Conservation (phyloP, 805 yeast species). For the Ogataea neopini region DNA sequence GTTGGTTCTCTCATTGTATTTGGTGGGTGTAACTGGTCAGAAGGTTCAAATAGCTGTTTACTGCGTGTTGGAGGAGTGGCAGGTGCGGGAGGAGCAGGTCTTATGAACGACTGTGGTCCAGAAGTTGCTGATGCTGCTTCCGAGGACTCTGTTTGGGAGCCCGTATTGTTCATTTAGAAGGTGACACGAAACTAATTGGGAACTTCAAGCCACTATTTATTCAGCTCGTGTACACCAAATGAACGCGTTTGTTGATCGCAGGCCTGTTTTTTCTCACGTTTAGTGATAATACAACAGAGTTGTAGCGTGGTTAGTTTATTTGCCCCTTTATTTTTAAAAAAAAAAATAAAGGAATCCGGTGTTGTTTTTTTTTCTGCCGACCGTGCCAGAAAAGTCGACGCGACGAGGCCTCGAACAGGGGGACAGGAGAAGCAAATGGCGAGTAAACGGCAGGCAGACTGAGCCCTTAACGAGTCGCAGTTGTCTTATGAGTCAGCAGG, state of each 20-base stretch:
- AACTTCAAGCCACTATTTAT: background rate
- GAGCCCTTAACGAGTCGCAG: background rate
- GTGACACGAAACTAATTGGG: background rate
- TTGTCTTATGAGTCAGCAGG: too few relatives aligned
- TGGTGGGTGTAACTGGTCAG: background rate
- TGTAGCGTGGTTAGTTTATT: background rate
- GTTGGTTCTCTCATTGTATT: constrained; percentile 22
- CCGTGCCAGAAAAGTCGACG: constrained; percentile 5
- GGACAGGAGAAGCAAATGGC: background rate
- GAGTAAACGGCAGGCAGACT: too few relatives aligned
- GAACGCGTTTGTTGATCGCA: background rate
- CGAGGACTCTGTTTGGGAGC: constrained; percentile 5
- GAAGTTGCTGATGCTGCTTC: constrained; percentile 5
- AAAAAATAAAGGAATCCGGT: background rate
- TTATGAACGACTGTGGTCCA: background rate
- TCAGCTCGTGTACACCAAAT: background rate
- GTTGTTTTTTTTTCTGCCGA: background rate
- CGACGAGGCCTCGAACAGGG: background rate
- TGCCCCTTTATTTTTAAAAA: constrained; percentile 4
- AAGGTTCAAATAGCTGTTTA: background rate
- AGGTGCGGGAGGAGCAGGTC: background rate
- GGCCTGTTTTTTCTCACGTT: background rate
- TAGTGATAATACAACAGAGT: background rate
- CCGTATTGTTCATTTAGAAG: constrained; percentile 6
- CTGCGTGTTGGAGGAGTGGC: constrained; percentile 1